Conservation (phyloP, 768 basidiomycete species). For the Boletus huronensis region DNA sequence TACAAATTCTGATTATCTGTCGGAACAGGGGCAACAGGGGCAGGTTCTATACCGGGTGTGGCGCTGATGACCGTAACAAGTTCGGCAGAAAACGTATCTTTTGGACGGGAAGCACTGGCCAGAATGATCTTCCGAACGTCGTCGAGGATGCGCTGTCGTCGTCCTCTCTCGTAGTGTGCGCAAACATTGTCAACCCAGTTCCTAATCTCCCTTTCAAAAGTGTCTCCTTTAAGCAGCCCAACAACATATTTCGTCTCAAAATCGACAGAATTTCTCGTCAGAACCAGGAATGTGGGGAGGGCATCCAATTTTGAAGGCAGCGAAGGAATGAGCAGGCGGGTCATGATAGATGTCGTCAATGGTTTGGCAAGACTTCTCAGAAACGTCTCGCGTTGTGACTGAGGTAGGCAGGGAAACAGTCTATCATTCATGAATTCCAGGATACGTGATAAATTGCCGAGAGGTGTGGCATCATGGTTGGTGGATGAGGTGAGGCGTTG, state of each 20-base stretch:
- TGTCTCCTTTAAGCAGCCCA: slow-evolving; percentile 46
- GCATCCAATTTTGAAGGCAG: slow-evolving; percentile 61
- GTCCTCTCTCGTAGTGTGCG: slow-evolving; percentile 74
- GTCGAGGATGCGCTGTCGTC: slow-evolving; percentile 65
- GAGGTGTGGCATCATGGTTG: slow-evolving; percentile 33
- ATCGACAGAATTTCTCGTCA: slow-evolving; percentile 53
- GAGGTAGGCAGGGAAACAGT: slow-evolving; percentile 56
- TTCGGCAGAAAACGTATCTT: slow-evolving; percentile 28
- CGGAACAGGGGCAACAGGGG: background rate
- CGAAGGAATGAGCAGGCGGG: slow-evolving; percentile 62
- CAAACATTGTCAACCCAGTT: slow-evolving; percentile 67
- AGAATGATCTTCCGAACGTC: slow-evolving; percentile 54
- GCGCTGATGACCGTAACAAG: slow-evolving; percentile 6
- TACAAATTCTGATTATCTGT: slow-evolving; percentile 47
- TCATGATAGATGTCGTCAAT: slow-evolving; percentile 56
- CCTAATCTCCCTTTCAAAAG: slow-evolving; percentile 52
- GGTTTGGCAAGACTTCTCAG: slow-evolving; percentile 59
- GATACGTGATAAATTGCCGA: slow-evolving; percentile 54
- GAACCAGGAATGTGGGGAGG: slow-evolving; percentile 59
- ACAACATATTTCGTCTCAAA: slow-evolving; percentile 62
- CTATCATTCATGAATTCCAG: slow-evolving; percentile 61
- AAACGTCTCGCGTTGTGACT: slow-evolving; percentile 43
- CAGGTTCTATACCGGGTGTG: background rate
- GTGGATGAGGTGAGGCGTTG: slow-evolving; percentile 44
- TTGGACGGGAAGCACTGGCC: slow-evolving; percentile 13